A percentile compares a stretch with the other conserved stretches of the same genome.
Conservation (phyloP, 371 early-diverging fungal species). For the Encephalitozoon intestinalis region DNA sequence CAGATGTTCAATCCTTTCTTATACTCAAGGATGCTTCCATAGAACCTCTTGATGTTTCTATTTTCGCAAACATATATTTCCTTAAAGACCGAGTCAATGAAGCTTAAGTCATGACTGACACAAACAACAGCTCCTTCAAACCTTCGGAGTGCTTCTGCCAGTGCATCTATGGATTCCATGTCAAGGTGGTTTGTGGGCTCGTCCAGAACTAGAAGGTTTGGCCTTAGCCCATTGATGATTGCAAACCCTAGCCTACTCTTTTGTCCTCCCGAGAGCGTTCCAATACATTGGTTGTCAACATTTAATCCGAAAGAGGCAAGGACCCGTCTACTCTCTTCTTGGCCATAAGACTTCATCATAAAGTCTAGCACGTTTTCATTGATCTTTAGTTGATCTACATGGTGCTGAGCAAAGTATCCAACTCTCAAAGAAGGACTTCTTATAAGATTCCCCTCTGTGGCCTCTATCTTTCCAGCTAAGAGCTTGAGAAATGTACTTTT, state of each 20-base stretch:
- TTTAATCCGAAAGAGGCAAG: conserved; percentile 74
- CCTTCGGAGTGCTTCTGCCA: conserved; percentile 82
- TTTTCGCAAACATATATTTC: conserved; percentile 87
- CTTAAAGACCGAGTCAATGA: conserved; percentile 72
- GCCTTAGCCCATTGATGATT: conserved; percentile 73
- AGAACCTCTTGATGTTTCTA: conserved; percentile 18
- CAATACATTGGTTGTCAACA: conserved; percentile 48
- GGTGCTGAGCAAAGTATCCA: conserved; percentile 90
- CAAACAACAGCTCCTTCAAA: conserved; percentile 89
- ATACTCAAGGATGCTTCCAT: conserved; percentile 36
- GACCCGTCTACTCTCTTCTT: conserved; percentile 69
- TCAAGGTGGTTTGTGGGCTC: conserved; percentile 92
- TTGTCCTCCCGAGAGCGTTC: conserved; percentile 82
- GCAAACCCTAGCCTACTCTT: conserved; percentile 86
- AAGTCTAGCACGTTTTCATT: conserved; percentile 77
- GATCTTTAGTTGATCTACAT: conserved; percentile 78
- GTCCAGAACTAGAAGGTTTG: conserved; percentile 87
- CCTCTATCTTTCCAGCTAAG: conserved; percentile 72
- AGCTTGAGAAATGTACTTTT: conserved; percentile 76
- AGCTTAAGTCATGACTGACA: conserved; percentile 90
- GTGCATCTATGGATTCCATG: conserved; percentile 81
- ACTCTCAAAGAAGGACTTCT: neutral
- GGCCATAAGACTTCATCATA: conserved; percentile 73
- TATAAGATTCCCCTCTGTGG: conserved; percentile 69
- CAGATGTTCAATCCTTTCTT: conserved; percentile 10